Percentiles rank a stretch among this genome's conserved stretches.
Conservation (phyloP, 2,329 filamentous ascomycete genomes). For the Penicillium brevicompactum region DNA sequence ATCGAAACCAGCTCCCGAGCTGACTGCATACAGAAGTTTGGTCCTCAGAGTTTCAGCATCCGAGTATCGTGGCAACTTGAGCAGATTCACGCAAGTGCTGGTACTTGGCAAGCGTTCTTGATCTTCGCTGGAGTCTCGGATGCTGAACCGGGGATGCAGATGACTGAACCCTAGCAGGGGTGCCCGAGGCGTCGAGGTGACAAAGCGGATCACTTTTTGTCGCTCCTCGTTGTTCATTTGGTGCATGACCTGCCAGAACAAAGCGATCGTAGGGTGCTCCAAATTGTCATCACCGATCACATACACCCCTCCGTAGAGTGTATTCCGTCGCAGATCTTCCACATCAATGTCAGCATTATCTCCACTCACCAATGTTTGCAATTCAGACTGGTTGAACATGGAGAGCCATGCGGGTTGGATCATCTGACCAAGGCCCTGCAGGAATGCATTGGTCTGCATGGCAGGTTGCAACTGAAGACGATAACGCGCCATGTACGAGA, state of each 20-base stretch:
- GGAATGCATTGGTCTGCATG: slow-evolving; percentile 82
- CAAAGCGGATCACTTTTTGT: slow-evolving; percentile 88
- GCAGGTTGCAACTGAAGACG: slow-evolving; percentile 79
- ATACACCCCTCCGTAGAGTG: slow-evolving; percentile 85
- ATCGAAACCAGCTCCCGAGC: slow-evolving; percentile 90
- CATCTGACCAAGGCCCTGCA: slow-evolving; percentile 81
- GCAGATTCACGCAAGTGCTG: slow-evolving; percentile 91
- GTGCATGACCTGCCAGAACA: slow-evolving; percentile 92
- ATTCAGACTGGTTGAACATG: slow-evolving; percentile 97
- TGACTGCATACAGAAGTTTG: slow-evolving; percentile 87
- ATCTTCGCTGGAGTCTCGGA: slow-evolving; percentile 78
- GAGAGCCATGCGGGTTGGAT: slow-evolving; percentile 91
- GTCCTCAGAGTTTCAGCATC: slow-evolving; percentile 66
- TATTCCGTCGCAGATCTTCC: slow-evolving; percentile 80
- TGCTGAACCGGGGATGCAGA: slow-evolving; percentile 82
- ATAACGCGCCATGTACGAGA: slow-evolving; percentile 86
- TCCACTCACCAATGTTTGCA: slow-evolving; percentile 90
- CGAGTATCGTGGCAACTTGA: slow-evolving; percentile 86
- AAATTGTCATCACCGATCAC: slow-evolving; percentile 81
- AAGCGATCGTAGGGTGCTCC: slow-evolving; percentile 80
- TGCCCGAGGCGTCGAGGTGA: slow-evolving; percentile 88
- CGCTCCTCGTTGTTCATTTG: slow-evolving; percentile 74
- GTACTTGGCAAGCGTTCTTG: slow-evolving; percentile 82
- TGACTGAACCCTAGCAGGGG: slow-evolving; percentile 87
- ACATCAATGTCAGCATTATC: slow-evolving; percentile 85